Conservation (phyloP, 306 rosid genomes). For the Acacia acuminata region DNA sequence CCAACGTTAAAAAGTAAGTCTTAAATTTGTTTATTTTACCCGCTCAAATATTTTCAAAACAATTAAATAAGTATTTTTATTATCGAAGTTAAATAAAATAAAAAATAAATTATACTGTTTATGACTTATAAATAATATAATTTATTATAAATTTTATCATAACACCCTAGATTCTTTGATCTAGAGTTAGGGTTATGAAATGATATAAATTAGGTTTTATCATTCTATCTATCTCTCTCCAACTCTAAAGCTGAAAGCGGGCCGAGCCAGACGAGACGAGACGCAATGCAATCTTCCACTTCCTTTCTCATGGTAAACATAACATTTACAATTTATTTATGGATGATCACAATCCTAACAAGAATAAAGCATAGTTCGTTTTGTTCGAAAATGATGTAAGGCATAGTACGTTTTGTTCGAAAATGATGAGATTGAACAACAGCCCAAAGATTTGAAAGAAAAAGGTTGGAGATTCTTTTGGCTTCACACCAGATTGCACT, state of each 20-base stretch:
- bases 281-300: background rate
- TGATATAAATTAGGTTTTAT: background rate
- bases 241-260: background rate
- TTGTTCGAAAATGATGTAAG: background rate
- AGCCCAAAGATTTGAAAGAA: background rate
- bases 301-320: accelerated
- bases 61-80: too few relatives aligned
- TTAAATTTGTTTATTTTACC: too few relatives aligned
- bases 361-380: background rate
- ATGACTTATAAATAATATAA: background rate
- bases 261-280: background rate
- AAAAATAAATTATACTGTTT: background rate
- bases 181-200: background rate
- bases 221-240: background rate
- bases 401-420: background rate
- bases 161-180: too few relatives aligned
- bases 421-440: background rate
- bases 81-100: too few relatives aligned
- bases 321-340: background rate
- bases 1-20: too few relatives aligned
- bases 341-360: background rate
- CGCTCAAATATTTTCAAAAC: too few relatives aligned
- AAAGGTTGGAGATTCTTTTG: background rate
- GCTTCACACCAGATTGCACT: background rate
- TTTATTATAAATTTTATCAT: background rate